Evolutionary conservation across 2,329 filamentous ascomycete genomes (phyloP).

Genomic region (Knufia fluminis): DNA sequence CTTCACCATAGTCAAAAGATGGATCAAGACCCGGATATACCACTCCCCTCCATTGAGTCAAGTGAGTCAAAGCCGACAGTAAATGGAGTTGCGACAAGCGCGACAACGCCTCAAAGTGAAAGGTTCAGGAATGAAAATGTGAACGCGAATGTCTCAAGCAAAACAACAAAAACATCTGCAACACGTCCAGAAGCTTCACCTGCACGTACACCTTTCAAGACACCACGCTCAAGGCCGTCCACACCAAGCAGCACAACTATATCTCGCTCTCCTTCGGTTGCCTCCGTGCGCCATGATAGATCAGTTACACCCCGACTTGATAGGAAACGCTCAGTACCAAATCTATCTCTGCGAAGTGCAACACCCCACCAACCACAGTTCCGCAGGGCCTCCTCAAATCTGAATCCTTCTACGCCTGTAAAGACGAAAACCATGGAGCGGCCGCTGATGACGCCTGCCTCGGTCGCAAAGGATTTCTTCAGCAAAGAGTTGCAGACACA

Average conservation of each 20-base stretch:
- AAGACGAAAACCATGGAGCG: slow-evolving; percentile 30
- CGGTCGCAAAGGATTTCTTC: slow-evolving; percentile 60
- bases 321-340: slow-evolving; percentile 17
- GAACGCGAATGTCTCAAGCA: slow-evolving; percentile 7
- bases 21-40: slow-evolving; percentile 10
- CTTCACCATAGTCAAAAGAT: neutral
- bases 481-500: slow-evolving; percentile 58
- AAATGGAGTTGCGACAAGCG: neutral
- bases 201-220: slow-evolving; percentile 15
- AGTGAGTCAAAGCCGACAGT: slow-evolving; percentile 1
- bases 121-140: slow-evolving; percentile 2
- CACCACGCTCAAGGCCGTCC: slow-evolving; percentile 14
- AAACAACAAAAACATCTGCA: neutral
- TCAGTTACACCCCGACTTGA: slow-evolving; percentile 15
- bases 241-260: slow-evolving; percentile 4
- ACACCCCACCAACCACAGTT: slow-evolving; percentile 26
- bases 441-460: slow-evolving; percentile 41
- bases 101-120: slow-evolving; percentile 1
- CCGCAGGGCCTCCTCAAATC: slow-evolving; percentile 26
- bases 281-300: slow-evolving; percentile 18
- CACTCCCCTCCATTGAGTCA: slow-evolving; percentile 10
- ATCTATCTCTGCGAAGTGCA: slow-evolving; percentile 15
- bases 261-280: slow-evolving; percentile 20
- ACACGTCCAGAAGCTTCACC: slow-evolving; percentile 11
- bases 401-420: slow-evolving; percentile 35